phyloP scores from a whole-genome alignment of 2,329 filamentous ascomycete species.

The Aquanectria penicillioides region DNA sequence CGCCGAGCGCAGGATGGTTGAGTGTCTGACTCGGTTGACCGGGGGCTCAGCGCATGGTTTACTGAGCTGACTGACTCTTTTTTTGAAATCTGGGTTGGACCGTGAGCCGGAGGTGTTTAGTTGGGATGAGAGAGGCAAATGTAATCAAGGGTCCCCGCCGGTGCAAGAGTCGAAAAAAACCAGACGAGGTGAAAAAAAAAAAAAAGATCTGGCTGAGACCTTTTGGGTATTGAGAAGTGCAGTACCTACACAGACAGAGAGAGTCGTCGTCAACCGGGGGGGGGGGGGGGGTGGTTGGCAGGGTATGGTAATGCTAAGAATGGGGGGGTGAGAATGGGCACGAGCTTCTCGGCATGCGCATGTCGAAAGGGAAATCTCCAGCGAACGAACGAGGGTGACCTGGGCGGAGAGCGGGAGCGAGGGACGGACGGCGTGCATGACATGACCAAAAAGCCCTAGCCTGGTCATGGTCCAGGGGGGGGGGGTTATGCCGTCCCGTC shows the following conservation, averaged over 20 bases:
- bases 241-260: neutral
- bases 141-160: too few relatives aligned
- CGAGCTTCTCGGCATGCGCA: conserved; percentile 17
- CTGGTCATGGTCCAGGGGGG: too few relatives aligned
- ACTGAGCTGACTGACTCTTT: neutral
- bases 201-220: neutral
- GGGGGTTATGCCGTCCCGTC: too few relatives aligned
- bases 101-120: neutral
- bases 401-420: conserved; percentile 12
- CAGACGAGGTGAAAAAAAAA: too few relatives aligned
- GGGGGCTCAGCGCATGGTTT: conserved; percentile 6
- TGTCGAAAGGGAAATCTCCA: conserved; percentile 8
- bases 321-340: neutral
- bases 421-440: conserved; percentile 23
- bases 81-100: neutral
- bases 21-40: conserved; percentile 10
- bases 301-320: neutral
- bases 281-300: neutral
- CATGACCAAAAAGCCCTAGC: conserved; percentile 17
- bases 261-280: neutral
- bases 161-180: too few relatives aligned
- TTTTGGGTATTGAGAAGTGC: conserved; percentile 6
- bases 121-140: neutral
- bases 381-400: conserved; percentile 1
- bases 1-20: conserved; percentile 7